phyloP scores from a whole-genome alignment of 441 rosid genomes.

The Gossypium gossypioides region DNA sequence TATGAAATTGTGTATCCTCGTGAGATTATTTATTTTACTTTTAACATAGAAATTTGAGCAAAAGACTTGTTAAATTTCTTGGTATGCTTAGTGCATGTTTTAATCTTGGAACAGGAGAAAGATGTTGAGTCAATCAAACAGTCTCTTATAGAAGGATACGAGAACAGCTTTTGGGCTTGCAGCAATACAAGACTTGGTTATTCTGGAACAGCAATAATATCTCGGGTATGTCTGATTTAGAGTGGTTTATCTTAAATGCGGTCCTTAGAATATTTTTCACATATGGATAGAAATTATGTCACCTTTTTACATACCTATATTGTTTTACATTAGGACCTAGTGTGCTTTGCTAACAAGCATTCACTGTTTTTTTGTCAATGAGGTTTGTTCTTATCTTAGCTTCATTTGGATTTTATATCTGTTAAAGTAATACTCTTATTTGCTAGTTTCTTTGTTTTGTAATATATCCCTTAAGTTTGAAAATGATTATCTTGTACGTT shows the following conservation, averaged over 20 bases:
- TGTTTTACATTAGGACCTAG: neutral
- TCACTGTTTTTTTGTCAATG: neutral
- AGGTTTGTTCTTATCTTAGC: neutral
- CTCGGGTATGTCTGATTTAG: slow-evolving; percentile 52
- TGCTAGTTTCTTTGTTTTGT: neutral
- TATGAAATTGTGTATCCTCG: neutral
- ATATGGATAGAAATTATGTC: neutral
- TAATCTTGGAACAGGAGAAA: slow-evolving; percentile 50
- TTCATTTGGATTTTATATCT: neutral
- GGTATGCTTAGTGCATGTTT: slow-evolving; percentile 10
- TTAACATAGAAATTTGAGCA: neutral
- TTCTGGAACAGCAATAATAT: slow-evolving; percentile 85
- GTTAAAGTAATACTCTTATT: neutral
- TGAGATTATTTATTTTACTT: neutral
- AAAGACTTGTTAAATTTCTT: neutral
- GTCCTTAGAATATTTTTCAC: neutral
- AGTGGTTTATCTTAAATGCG: neutral
- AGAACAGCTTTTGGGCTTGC: slow-evolving; percentile 82
- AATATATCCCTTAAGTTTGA: neutral
- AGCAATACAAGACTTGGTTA: slow-evolving; percentile 85
- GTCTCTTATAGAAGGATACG: slow-evolving; percentile 62
- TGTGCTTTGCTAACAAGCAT: neutral
- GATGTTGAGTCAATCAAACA: slow-evolving; percentile 66
- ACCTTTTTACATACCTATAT: neutral
- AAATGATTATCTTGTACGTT: neutral